Evolutionary conservation across 495 filamentous ascomycete genomes (phyloP), one percentile per base, ranked within the genome.

Genomic region (Cenococcum geophilum): DNA sequence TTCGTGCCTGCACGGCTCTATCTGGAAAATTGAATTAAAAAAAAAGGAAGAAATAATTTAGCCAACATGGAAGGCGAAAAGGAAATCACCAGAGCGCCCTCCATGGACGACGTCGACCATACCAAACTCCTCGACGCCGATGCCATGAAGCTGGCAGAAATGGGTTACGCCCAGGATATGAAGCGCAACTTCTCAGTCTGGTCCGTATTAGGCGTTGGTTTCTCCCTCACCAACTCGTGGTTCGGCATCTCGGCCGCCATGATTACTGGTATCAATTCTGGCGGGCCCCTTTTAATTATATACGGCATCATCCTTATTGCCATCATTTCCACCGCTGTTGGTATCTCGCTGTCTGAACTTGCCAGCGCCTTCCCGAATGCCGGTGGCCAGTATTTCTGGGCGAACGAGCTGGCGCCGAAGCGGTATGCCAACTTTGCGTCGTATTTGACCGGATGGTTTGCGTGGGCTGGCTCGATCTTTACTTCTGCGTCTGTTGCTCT

Each of bases 351-450:
- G 14, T 76, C 77, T 23, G 84, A 87, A 65, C 60, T 87, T 55
- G 80, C 80, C 3, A 79, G 75, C 59, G 77, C 82, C 0, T 70
- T 84, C 68, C 84, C 84, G 1, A 84, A 83, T 69, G 79, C 82
- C 22, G 83, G 82, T 22, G 83, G 84, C 0, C 83, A 84, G 58
- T 86, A 86, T 66, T 86, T 78, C 70, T 86, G 83, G 84, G 78
- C 81, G 1, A 77, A 76, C 58, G 77, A 81, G 62, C 69, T 86
- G 51, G 82, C 84, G 6, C 82, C 84, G 0, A 75, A 70, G 58
- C 76, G 73, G 52, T 81, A 75, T 54, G 74, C 75, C 10, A 77
- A 78, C 27, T 79, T 83, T 62, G 73, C 76, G 12, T 77, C 78
- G 12, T 86, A 83, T 51, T 40, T 80, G 42, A 84, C 80, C 9